Conservation (phyloP, 768 basidiomycete species). For the Boletus vinaceobasis region DNA sequence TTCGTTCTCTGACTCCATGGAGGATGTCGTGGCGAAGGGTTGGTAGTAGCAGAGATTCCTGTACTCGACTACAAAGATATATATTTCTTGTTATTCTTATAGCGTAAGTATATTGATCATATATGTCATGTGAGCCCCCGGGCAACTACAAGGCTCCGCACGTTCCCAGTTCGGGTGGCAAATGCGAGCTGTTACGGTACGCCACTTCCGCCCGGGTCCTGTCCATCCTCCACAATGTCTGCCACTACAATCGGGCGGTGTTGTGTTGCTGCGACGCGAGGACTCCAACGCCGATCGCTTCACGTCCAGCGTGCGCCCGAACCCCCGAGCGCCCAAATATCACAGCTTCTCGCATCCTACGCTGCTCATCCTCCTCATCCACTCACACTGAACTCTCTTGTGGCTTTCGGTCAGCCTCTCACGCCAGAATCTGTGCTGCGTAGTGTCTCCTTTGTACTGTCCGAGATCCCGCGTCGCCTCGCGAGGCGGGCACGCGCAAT, state of each 20-base stretch:
- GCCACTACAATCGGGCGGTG: neutral
- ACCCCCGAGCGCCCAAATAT: slow-evolving; percentile 50
- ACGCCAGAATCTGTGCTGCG: slow-evolving; percentile 66
- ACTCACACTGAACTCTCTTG: slow-evolving; percentile 66
- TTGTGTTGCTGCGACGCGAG: neutral
- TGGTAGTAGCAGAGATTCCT: slow-evolving; percentile 10
- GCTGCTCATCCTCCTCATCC: slow-evolving; percentile 62
- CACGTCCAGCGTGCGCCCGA: slow-evolving; percentile 43
- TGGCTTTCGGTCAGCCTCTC: slow-evolving; percentile 74
- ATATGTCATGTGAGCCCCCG: neutral
- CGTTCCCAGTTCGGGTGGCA: neutral
- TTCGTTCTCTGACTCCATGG: neutral
- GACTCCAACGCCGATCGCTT: slow-evolving; percentile 13
- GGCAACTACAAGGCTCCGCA: neutral
- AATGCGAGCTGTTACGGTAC: neutral
- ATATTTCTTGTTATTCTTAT: slow-evolving; percentile 25
- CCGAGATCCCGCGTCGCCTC: slow-evolving; percentile 75
- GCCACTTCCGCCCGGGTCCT: neutral
- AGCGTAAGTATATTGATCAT: neutral
- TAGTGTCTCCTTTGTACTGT: slow-evolving; percentile 70
- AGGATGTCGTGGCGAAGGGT: neutral
- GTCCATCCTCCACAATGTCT: slow-evolving; percentile 4
- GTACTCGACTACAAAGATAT: slow-evolving; percentile 25
- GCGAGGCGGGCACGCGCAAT: slow-evolving; percentile 72
- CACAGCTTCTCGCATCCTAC: slow-evolving; percentile 59